Base-by-base conservation (phyloP, 768 basidiomycete genomes). In the Phallus indusiatus region DNA sequence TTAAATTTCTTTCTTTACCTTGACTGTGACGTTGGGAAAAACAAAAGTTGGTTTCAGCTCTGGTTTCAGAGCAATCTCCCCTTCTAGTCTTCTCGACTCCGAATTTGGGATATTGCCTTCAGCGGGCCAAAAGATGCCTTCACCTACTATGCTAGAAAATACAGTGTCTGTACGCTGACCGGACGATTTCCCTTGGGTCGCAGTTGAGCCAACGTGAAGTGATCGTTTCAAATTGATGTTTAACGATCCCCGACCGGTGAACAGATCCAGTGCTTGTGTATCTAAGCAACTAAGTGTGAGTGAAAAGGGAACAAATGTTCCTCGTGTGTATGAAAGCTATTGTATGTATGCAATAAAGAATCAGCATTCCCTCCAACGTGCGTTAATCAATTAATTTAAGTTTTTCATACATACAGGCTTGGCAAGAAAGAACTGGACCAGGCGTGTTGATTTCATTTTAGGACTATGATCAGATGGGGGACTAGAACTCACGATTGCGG, bases 321-420 rank as follows among this genome's bases (percentile, higher is more conserved):
- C 80, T n/a, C 76, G 66, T 12, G 80, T 74, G 66, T 75, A 83
- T 5, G 71, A 74, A 12, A 81, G 70, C 81, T 83, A n/a, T n/a
- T n/a, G n/a, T n/a, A n/a, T n/a, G n/a, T n/a, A n/a, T n/a, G n/a
- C n/a, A n/a, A n/a, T n/a, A n/a, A 34, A 37, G 2, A 66, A 78
- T 76, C 12, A 82, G 81, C 79, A 33, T 82, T 3, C 9, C 47
- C 7, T 7, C 28, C 28, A 7, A 28, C 28, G 28, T 28, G 28
- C 28, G 66, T 3, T 75, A 11, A 80, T 66, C 80, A 35, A 16
- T 3, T 14, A 53, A 2, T 11, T 53, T 57, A 21, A 16, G 37
- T 8, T n/a, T 42, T 5, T 33, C 36, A n/a, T 37, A 61, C 42
- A 46, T 55, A 54, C 47, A 17, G 54, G 18, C 17, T 28, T 36